Percentiles rank a stretch among this genome's conserved stretches.
These are phyloP conservation scores for Rhizopus sp. DNA, from an alignment of 371 early-diverging fungal species.

Conservation along the genomic window DNA sequence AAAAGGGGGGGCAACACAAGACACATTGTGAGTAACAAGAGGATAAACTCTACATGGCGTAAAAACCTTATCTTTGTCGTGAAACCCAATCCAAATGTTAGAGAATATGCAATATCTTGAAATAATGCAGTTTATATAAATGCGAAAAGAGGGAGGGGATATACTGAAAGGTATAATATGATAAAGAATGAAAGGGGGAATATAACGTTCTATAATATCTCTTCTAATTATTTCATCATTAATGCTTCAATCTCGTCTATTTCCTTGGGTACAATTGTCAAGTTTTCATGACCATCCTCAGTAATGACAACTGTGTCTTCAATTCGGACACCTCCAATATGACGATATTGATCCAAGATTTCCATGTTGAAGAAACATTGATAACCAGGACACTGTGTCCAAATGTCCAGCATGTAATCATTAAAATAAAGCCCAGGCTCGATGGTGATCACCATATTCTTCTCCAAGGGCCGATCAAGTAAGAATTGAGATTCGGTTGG, in stretches of 20 bases:
- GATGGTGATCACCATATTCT: slow-evolving; percentile 88
- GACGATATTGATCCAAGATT: slow-evolving; percentile 58
- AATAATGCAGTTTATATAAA: too few relatives aligned
- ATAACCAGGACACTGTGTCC: slow-evolving; percentile 53
- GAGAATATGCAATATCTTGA: too few relatives aligned
- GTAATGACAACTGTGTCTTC: slow-evolving; percentile 87
- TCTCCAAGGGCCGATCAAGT: slow-evolving; percentile 50
- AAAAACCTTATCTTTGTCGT: too few relatives aligned
- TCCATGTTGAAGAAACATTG: slow-evolving; percentile 68
- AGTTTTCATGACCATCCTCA: slow-evolving; percentile 67
- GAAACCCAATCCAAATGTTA: too few relatives aligned
- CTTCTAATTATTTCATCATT: slow-evolving; percentile 21
- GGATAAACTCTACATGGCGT: too few relatives aligned
- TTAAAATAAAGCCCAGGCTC: slow-evolving; percentile 87
- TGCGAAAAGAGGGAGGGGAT: too few relatives aligned
- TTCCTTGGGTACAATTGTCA: slow-evolving; percentile 72
- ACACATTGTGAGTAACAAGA: too few relatives aligned
- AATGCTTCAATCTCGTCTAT: slow-evolving; percentile 69
- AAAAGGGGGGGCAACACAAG: too few relatives aligned
- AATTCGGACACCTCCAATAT: slow-evolving; percentile 90
- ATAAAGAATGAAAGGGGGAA: too few relatives aligned
- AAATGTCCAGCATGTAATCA: slow-evolving; percentile 47
- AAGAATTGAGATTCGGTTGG: slow-evolving; percentile 12
- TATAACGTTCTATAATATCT: too few relatives aligned
- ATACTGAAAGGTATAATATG: too few relatives aligned